Conservation (phyloP, 2,329 filamentous ascomycete species). For the Mariannaea elegans region DNA sequence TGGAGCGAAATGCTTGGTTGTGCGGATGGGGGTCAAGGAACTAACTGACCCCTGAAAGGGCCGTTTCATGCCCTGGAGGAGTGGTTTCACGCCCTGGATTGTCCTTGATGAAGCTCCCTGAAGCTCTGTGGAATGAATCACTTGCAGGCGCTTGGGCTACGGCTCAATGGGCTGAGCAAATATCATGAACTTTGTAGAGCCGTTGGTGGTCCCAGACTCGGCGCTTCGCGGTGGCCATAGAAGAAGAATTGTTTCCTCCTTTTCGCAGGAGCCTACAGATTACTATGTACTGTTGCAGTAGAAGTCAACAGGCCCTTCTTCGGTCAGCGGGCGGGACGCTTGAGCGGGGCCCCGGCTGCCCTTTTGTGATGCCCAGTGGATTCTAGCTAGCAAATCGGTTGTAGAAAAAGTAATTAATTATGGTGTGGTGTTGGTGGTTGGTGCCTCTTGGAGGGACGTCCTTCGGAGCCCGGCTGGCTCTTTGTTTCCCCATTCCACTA, state of each 20-base stretch:
- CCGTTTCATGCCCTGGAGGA: not conserved
- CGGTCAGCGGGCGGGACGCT: constrained; percentile 12
- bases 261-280: no score
- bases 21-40: not conserved
- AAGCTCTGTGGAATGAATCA: not conserved
- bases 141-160: no score
- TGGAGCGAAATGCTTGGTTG: not conserved
- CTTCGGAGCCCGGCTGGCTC: not conserved
- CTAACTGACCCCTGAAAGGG: not conserved
- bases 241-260: no score
- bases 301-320: not conserved
- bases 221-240: constrained; percentile 10
- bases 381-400: constrained; percentile 10
- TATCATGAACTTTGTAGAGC: not conserved
- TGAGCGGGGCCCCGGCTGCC: constrained; percentile 9
- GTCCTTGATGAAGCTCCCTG: not conserved
- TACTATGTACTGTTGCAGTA: no score
- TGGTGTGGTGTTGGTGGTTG: not conserved
- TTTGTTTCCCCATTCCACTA: not conserved
- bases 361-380: not conserved
- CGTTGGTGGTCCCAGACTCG: not conserved
- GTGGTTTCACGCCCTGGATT: not conserved
- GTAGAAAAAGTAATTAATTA: not conserved
- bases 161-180: not conserved
- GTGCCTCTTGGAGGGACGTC: not conserved